Base-by-base conservation (phyloP, 306 rosid species). In the Pyrus bretschneideri region DNA sequence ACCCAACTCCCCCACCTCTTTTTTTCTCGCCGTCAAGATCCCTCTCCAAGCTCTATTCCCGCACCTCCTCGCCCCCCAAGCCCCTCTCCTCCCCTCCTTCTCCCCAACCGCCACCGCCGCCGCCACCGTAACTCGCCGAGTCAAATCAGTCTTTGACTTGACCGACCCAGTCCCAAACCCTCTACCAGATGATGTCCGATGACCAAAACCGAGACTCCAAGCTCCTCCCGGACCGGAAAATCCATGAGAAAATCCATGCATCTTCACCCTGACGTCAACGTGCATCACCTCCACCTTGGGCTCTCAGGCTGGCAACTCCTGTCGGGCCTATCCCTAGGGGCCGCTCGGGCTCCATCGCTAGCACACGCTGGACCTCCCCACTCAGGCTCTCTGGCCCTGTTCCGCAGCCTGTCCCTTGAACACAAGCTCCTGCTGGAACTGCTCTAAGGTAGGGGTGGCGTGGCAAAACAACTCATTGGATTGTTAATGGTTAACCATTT, bases 131-230 rank as follows among this genome's bases (percentile, higher is more conserved):
- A 51, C 61, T 77, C 69, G 64, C 83, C 13, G 15, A 75, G 7
- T 40, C 85, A 18, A 17, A 80, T 49, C 67, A 51, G 33, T 38
- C 80, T 25, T 40, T 29, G 69, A 59, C 63, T 51, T 84, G 84
- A 12, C 67, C 76, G 33, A n/a, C 17, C 64, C 81, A 81, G 31
- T 75, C 84, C 23, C 98, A 91, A 38, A 85, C 95, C 4, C 97
- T 93, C 66, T 86, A 85, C 83, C 91, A 93, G 18, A 89, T 93
- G 95, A 93, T 93, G 88, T 83, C 95, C 2, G 85, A 79, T 12
- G 83, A 90, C 60, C 89, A 86, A 9, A 61, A 35, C 76, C 87
- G 85, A 23, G 86, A 85, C 62, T 49, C 86, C 11, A 85, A 73
- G 71, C 55, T 69, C 62, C 72, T 69, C 62, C 75, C 92, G 57